Evolutionary conservation across 495 filamentous ascomycete species (phyloP).

Genomic region (Aspergillus sparsus): DNA sequence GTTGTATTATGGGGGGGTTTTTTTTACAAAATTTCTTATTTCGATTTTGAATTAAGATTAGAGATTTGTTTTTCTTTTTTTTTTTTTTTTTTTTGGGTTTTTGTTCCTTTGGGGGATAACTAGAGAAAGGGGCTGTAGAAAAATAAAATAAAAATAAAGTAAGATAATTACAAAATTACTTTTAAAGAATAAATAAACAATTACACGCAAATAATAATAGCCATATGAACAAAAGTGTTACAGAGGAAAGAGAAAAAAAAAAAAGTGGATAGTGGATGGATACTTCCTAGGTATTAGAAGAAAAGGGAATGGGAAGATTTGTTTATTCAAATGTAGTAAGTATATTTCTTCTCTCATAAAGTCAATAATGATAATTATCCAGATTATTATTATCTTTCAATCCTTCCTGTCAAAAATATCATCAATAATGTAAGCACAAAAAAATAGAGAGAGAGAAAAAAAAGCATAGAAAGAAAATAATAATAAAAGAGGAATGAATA

Average conservation of each 20-base stretch:
- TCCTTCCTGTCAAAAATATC: not conserved
- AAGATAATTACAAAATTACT: conserved; percentile 7
- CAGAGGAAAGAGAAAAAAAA: not conserved
- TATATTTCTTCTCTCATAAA: not conserved
- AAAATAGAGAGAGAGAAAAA: not conserved
- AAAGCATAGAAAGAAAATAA: not conserved
- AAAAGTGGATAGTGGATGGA: conserved; percentile 14
- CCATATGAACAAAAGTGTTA: not conserved
- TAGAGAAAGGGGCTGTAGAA: conserved; percentile 3
- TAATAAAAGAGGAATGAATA: not conserved
- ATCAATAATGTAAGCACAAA: not conserved
- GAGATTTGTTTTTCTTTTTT: conserved; percentile 21
- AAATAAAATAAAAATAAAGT: conserved; percentile 15
- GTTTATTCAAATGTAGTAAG: not conserved
- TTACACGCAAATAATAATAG: not conserved
- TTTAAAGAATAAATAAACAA: conserved; percentile 12
- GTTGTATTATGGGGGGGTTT: not conserved
- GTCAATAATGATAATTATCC: not conserved
- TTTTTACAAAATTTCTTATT: conserved; percentile 13
- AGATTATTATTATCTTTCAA: not conserved
- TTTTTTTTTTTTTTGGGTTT: conserved; percentile 20
- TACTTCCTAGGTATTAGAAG: not conserved
- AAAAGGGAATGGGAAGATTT: not conserved
- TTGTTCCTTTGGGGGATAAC: not conserved
- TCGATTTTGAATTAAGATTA: conserved; percentile 20